These are phyloP conservation scores for Corynascus novoguineensis DNA, from an alignment of 495 filamentous ascomycete genomes.

Conservation along the genomic window DNA sequence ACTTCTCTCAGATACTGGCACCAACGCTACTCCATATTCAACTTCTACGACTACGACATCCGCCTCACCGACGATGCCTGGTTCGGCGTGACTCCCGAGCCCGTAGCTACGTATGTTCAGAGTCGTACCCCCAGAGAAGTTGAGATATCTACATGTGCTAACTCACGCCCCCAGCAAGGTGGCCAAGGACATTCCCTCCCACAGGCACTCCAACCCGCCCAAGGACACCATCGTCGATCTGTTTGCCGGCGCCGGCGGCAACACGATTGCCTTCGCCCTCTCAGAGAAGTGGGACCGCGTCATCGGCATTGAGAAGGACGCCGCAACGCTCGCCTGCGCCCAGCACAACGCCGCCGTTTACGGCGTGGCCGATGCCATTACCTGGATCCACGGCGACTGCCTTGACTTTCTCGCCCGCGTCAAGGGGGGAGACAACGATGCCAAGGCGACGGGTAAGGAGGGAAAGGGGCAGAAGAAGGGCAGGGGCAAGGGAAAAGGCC, in stretches of 20 bases:
- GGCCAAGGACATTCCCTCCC: conserved; percentile 60
- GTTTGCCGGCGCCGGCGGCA: conserved; percentile 89
- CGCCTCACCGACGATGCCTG: conserved; percentile 88
- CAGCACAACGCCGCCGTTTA: conserved; percentile 90
- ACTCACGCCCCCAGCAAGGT: conserved; percentile 54
- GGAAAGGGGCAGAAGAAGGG: too few species aligned
- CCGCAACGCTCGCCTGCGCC: conserved; percentile 71
- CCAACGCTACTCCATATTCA: conserved; percentile 80
- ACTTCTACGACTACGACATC: conserved; percentile 74
- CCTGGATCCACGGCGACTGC: conserved; percentile 77
- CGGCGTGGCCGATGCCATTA: conserved; percentile 68
- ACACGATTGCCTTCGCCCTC: conserved; percentile 87
- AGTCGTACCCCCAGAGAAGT: too few species aligned
- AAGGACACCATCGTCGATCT: conserved; percentile 69
- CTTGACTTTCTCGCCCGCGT: conserved; percentile 50
- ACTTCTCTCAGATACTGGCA: conserved; percentile 68
- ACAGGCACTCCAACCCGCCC: conserved; percentile 22
- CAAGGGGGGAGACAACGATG: conserved; percentile 1
- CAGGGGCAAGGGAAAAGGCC: not conserved
- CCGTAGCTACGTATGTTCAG: conserved; percentile 77
- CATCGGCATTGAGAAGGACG: conserved; percentile 82
- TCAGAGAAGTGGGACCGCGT: conserved; percentile 70
- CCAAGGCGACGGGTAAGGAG: too few species aligned
- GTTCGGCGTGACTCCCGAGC: conserved; percentile 95
- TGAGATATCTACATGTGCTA: conserved; percentile 19